These are phyloP conservation scores for Pseudozyma sp. DNA, from an alignment of 1,284 basidiomycete genomes.

Conservation along the genomic window DNA sequence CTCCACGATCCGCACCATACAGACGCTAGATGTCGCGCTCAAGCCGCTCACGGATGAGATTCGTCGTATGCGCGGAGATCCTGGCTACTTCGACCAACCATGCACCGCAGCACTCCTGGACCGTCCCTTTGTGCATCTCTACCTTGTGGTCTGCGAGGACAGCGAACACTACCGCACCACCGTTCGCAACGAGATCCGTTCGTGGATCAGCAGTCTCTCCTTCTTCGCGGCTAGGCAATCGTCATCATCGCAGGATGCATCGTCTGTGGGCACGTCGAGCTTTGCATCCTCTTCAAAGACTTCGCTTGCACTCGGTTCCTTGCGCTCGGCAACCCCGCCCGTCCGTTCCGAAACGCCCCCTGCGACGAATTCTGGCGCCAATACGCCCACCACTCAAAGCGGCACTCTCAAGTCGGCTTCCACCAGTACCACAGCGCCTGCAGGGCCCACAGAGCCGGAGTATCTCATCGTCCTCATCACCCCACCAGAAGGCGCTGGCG, in stretches of 20 bases:
- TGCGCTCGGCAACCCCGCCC: conserved; percentile 36
- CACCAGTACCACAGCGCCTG: not conserved
- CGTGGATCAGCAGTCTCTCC: conserved; percentile 63
- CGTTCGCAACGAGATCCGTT: conserved; percentile 63
- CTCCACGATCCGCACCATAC: conserved; percentile 56
- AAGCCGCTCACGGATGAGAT: conserved; percentile 52
- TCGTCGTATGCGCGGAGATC: conserved; percentile 44
- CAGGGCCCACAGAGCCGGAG: conserved; percentile 50
- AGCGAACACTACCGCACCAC: conserved; percentile 65
- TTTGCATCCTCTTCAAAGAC: conserved; percentile 24
- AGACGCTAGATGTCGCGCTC: conserved; percentile 51
- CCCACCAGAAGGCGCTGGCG: conserved; percentile 48
- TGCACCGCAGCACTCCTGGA: conserved; percentile 42
- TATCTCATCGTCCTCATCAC: conserved; percentile 66
- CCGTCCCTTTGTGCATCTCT: conserved; percentile 63
- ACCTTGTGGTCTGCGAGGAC: conserved; percentile 65
- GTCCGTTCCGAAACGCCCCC: conserved; percentile 35
- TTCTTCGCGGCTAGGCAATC: conserved; percentile 41
- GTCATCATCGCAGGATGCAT: not conserved
- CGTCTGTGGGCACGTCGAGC: conserved; percentile 19
- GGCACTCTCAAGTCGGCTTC: conserved; percentile 7
- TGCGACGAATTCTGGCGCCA: conserved; percentile 22
- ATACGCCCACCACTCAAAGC: conserved; percentile 38
- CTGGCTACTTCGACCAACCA: conserved; percentile 54
- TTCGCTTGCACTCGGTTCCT: conserved; percentile 32